Evolutionary conservation across 2,329 filamentous ascomycete species (phyloP).

Genomic region (Claviceps lovelessii): DNA sequence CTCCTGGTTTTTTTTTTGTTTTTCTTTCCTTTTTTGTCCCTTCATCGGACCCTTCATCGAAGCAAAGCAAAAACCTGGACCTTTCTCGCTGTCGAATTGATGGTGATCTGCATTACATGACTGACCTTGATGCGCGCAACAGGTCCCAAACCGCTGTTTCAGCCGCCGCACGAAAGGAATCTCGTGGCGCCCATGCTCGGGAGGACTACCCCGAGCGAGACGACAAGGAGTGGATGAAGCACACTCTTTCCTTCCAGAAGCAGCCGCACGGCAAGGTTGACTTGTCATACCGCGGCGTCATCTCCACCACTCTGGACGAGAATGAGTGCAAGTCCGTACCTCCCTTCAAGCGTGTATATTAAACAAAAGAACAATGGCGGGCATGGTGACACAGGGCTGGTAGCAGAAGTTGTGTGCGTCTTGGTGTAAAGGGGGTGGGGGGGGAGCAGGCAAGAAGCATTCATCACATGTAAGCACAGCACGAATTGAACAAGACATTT

Average conservation of each 20-base stretch:
- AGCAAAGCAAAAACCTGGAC: neutral
- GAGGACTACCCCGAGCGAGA: slow-evolving; percentile 95
- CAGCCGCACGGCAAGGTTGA: slow-evolving; percentile 76
- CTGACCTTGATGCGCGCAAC: neutral
- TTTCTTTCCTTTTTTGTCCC: too few species aligned
- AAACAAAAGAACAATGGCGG: slow-evolving; percentile 20
- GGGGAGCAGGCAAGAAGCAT: neutral
- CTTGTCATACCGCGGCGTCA: slow-evolving; percentile 72
- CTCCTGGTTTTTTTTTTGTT: neutral
- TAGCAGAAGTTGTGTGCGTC: neutral
- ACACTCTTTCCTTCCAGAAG: slow-evolving; percentile 94
- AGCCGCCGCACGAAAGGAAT: slow-evolving; percentile 91
- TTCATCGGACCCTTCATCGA: too few species aligned
- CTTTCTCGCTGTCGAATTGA: too few species aligned
- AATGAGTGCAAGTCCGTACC: slow-evolving; percentile 91
- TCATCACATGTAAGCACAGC: neutral
- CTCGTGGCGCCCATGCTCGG: slow-evolving; percentile 88
- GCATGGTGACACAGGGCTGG: neutral
- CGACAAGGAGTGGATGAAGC: slow-evolving; percentile 98
- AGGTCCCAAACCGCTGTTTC: slow-evolving; percentile 81
- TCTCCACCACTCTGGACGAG: slow-evolving; percentile 75
- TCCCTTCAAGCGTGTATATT: slow-evolving; percentile 90
- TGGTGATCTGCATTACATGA: too few species aligned
- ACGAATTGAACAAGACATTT: neutral
- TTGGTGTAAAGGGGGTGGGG: neutral